phyloP scores from a whole-genome alignment of 2,329 filamentous ascomycete species.

The Fusarium sp. region DNA sequence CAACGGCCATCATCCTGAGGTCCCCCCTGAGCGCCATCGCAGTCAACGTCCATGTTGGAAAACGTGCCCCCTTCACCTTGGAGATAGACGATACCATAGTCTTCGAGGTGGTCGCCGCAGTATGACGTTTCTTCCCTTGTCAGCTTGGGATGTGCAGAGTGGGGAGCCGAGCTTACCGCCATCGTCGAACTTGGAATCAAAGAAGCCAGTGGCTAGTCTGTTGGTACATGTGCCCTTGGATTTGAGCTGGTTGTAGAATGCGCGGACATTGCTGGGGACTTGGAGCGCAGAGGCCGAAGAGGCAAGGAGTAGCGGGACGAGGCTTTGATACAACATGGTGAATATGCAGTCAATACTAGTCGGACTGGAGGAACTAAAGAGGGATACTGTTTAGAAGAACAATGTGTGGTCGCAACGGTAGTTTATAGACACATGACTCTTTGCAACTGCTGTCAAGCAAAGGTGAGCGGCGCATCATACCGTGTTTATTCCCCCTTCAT shows the following conservation, averaged over 20 bases:
- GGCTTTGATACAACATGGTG: slow-evolving; percentile 4
- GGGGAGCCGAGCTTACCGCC: background rate
- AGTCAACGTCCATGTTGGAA: slow-evolving; percentile 70
- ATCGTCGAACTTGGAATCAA: slow-evolving; percentile 21
- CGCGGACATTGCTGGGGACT: slow-evolving; percentile 12
- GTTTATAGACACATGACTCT: too few relatives aligned
- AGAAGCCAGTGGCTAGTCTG: slow-evolving; percentile 22
- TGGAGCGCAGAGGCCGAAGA: slow-evolving; percentile 10
- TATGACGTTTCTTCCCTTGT: background rate
- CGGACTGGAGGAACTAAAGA: background rate
- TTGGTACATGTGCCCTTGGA: slow-evolving; percentile 16
- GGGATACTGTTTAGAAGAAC: background rate
- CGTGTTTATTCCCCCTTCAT: background rate
- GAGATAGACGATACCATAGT: slow-evolving; percentile 49
- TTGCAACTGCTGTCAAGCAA: too few relatives aligned
- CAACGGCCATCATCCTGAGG: slow-evolving; percentile 52
- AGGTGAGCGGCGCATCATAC: background rate
- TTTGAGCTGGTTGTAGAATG: slow-evolving; percentile 26
- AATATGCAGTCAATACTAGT: background rate
- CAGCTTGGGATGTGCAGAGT: background rate
- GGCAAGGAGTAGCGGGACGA: slow-evolving; percentile 8
- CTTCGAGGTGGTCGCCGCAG: slow-evolving; percentile 1
- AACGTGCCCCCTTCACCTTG: slow-evolving; percentile 56
- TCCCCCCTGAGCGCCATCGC: slow-evolving; percentile 61
- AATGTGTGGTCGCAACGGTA: background rate